Evolutionary conservation across 805 yeast genomes (phyloP), one percentile per base, ranked within the genome.

Genomic region (Candida insectalens): DNA sequence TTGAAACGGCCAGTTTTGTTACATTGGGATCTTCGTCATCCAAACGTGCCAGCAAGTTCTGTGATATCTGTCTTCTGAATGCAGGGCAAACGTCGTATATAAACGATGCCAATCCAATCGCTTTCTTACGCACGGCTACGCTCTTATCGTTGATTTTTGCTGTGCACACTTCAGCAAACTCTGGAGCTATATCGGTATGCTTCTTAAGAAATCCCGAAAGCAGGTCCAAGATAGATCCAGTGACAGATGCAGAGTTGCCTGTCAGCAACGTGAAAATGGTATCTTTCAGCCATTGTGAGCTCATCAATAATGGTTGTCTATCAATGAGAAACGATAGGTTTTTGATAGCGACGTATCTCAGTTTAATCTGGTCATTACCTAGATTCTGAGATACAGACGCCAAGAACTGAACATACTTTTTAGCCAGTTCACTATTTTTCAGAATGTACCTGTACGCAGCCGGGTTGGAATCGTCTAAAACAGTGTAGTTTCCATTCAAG

Each of bases 171-270:
- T 50, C 55, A 46, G 72, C 72, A 41, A 70, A 77, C 19, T 65
- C 66, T 2, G 63, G 62, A 15, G 70, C 59, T 20, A 67, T 49
- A 3, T 60, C 65, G 0, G 74, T 71, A 32, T 63, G 63, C 2
- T 59, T 43, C 3, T 56, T 45, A 26, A 77, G 47, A 35, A 67
- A 71, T 33, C 61, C 64, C 8, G 67, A 65, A 18, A 85, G 54
- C 26, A 85, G 61, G 28, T 83, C 92, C 19, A 85, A 57, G 2
- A 78, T 78, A 0, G 94, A 83, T 45, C 80, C 87, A 37, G 85
- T 66, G 0, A 84, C 89, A 26, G 77, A 67, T 0, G 94, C 74
- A 2, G 85, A 81, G 0, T 67, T 47, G 40, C 81, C 89, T 4
- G 49, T 54, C 25, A 85, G 55, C 30, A 74, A 58, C 7, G 53